Base-by-base conservation (phyloP, 257 asterid genomes). In the Gynochthodes officinalis region DNA sequence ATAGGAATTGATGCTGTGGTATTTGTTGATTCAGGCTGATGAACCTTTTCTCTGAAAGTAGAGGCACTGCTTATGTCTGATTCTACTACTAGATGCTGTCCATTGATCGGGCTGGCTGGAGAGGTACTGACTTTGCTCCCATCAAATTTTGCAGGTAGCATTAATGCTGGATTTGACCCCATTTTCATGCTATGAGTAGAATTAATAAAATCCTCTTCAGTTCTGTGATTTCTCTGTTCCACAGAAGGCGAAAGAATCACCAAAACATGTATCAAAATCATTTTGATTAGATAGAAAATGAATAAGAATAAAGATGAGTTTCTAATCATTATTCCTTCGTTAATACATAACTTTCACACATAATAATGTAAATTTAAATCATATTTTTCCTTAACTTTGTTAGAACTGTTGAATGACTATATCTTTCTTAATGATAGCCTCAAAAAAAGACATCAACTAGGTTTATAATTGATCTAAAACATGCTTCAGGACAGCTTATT, bases 1-100 rank as follows among this genome's bases (percentile, higher is more conserved):
- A 69, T 52, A 70, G 80, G 84, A 74, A 70, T 73, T 21, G 85
- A 64, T 19, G 74, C 79, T 55, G 84, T 82, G 74, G 78, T 84
- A 65, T 82, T 77, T 61, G 77, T 73, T 62, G 77, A 35, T n/a
- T 81, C 93, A 40, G 86, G 83, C 54, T 73, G 87, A 54, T 75
- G 81, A 66, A 71, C 70, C 75, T 73, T 77, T 71, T 88, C 90
- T 75, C 84, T 86, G 76, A 88, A 76, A 64, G 84, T 75, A 43
- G 88, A 75, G 33, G 86, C 83, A 54, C 85, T 84, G 83, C 87
- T 80, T 21, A 80, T 77, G 67, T 85, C 93, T 5, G 92, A 81
- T 67, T 88, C 97, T 28, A 82, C 96, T 28, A 82, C 84, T 74
- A 83, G 72, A 75, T 82, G 88, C 75, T 89, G 91, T 64, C 88